phyloP scores from a whole-genome alignment of 257 asterid genomes.

The Mentha longifolia region DNA sequence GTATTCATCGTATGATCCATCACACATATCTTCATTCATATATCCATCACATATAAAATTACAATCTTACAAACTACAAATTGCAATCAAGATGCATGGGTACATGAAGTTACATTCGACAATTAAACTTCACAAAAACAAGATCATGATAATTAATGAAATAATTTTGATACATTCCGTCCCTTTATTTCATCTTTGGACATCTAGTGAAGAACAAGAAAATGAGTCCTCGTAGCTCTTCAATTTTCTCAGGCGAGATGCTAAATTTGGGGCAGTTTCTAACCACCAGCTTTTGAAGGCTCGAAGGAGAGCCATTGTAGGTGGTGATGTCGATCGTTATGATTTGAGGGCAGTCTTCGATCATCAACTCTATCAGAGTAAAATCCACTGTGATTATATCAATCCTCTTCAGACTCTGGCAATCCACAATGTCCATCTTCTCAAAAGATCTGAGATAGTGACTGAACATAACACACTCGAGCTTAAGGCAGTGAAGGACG shows the following conservation, averaged over 20 bases:
- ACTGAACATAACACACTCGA: not conserved
- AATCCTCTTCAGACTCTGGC: not conserved
- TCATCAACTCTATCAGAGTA: slow-evolving; percentile 1
- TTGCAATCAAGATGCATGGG: too few species aligned
- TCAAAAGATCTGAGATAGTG: not conserved
- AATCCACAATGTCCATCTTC: slow-evolving; percentile 14
- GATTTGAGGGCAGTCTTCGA: slow-evolving; percentile 21
- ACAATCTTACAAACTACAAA: too few species aligned
- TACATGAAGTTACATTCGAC: too few species aligned
- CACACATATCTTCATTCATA: too few species aligned
- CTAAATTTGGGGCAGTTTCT: slow-evolving; percentile 14
- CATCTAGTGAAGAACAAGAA: slow-evolving; percentile 18
- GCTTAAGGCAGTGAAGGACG: not conserved
- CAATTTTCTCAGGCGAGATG: not conserved
- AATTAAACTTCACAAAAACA: too few species aligned
- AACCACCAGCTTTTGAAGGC: slow-evolving; percentile 19
- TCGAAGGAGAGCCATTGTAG: not conserved
- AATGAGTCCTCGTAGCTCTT: not conserved
- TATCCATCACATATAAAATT: too few species aligned
- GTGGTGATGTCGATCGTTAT: not conserved
- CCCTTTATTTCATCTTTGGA: not conserved
- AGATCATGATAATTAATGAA: too few species aligned
- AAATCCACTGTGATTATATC: not conserved
- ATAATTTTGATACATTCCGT: too few species aligned
- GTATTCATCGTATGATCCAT: too few species aligned